Percentiles rank a stretch among this genome's conserved stretches.
phyloP scores from a whole-genome alignment of 371 early-diverging fungal species.

The Mortierella sp. region DNA sequence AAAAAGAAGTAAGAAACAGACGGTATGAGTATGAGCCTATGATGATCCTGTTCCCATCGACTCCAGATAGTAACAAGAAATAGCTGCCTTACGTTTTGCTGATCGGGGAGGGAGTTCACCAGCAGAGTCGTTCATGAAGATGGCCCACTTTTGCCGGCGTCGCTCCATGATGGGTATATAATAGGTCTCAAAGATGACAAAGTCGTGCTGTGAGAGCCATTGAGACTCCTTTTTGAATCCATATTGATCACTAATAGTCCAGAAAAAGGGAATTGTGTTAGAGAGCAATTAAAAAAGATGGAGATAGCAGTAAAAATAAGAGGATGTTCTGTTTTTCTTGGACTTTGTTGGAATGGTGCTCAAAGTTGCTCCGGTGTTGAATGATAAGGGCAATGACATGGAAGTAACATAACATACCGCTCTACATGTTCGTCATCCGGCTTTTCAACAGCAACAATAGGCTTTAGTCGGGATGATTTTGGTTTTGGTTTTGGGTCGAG shows the following conservation, averaged over 20 bases:
- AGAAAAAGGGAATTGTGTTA: constrained; percentile 8
- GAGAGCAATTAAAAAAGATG: constrained; percentile 21
- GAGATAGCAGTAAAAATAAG: neutral
- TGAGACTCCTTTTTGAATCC: constrained; percentile 76
- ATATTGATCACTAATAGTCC: constrained; percentile 71
- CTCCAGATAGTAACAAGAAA: no score
- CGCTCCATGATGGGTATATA: constrained; percentile 74
- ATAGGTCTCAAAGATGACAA: constrained; percentile 68
- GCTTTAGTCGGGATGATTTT: constrained; percentile 47
- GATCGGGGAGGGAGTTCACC: constrained; percentile 70
- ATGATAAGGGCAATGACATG: constrained; percentile 8
- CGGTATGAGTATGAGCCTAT: neutral
- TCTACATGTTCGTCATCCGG: constrained; percentile 51
- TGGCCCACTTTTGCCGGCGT: constrained; percentile 73
- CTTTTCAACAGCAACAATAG: constrained; percentile 45
- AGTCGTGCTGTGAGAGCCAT: constrained; percentile 71
- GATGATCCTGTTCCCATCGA: neutral
- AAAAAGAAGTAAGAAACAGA: neutral
- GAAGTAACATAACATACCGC: constrained; percentile 28
- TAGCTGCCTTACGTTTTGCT: constrained; percentile 66
- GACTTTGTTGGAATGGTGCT: neutral
- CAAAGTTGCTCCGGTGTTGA: neutral
- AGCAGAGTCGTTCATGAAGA: constrained; percentile 68
- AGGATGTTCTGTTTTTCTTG: no score
- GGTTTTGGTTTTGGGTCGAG: constrained; percentile 47